Base-by-base conservation (phyloP, 202 grass and related monocot genomes). In the Schoenoplectus tabernaemontani region DNA sequence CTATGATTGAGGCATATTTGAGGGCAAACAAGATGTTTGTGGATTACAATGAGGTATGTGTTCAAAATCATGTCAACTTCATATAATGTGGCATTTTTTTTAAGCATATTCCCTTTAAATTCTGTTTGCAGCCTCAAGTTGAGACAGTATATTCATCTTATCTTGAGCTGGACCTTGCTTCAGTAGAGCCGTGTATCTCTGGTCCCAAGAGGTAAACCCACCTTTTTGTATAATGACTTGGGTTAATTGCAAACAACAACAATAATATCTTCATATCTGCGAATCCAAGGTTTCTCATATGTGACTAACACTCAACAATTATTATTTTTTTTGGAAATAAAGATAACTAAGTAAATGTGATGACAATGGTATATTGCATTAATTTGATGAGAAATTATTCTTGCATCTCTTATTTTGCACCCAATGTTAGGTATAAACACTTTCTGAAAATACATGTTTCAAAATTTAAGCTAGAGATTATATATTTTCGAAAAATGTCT, bases 11-110 rank as follows among this genome's bases (percentile, higher is more conserved):
- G 80, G 81, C 91, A 42, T 97, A 97, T 78, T 79, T 97, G 53
- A 85, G 95, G 73, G 89, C 95, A 56, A 97, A 97, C 75, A 92
- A 92, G 4, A 92, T 97, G 89, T 97, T 97, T 90, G 89, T 97
- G 54, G 91, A 97, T 43, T 92, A 97, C 74, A 92, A 78, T 54
- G 91, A 97, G 89, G 95, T 97, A 36, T 11, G 58, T 50, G 5
- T 28, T n/a, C 68, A 75, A 32, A 57, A 82, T 71, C 16, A 62
- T 57, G 23, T 74, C 53, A 53, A 23, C 8, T 15, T 78, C 11
- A 1, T 64, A 57, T 68, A 47, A 37, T 78, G 11, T 56, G 68
- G 15, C 62, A 20, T 37, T 64, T 57, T 33, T 34, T 84, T 54
- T 47, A 17, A 63, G 47, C 37, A 77, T 56, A 78, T 90, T 56